Evolutionary conservation across 2,329 filamentous ascomycete species (phyloP), one percentile per base, ranked within the genome.

Genomic region (Alternaria arbusti): DNA sequence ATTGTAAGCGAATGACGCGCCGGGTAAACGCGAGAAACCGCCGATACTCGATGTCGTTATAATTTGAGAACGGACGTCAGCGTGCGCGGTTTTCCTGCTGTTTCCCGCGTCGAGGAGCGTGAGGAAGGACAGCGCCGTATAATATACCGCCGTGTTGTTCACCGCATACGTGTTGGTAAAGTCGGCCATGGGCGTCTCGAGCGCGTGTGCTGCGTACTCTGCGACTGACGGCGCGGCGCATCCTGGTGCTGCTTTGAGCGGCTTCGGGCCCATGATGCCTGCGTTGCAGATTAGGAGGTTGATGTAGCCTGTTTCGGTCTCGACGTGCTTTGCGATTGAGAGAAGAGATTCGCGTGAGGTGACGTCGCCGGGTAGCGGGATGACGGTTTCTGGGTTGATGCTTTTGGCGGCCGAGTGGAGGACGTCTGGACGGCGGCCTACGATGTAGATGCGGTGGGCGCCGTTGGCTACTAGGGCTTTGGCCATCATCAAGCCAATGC

Each of bases 31-130:
- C 13, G 56, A 59, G 60, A 63, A 63, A 20, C 56, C 56, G 32
- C 17, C 60, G 55, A 68, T 22, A 28, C 59, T 61, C n/a, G 59
- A 61, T 17, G 70, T 74, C 6, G 67, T 67, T 13, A 74, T 61
- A 32, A 75, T 59, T 55, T 75, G 73, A 30, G 68, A 70, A 6
- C 66, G 62, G 45, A 60, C n/a, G 6, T 61, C 54, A 36, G 54
- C 45, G 5, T 65, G 45, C 26, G 66, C 57, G 26, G 68, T 70
- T 44, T 43, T 54, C 45, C 57, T 57, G 40, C 59, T 63, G 68
- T 82, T 82, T 10, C 81, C 80, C 1, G 75, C 79, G n/a, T 82
- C 80, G 0, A 84, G 79, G 10, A 84, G 69, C 1, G 79, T 70
- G 51, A 83, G 66, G 59, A 83, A 83, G 0, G 81, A 80, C 0